A percentile compares a stretch with the other conserved stretches of the same genome.
phyloP scores from a whole-genome alignment of 192 early-diverging fungal species.

The Coemansia sp. region DNA sequence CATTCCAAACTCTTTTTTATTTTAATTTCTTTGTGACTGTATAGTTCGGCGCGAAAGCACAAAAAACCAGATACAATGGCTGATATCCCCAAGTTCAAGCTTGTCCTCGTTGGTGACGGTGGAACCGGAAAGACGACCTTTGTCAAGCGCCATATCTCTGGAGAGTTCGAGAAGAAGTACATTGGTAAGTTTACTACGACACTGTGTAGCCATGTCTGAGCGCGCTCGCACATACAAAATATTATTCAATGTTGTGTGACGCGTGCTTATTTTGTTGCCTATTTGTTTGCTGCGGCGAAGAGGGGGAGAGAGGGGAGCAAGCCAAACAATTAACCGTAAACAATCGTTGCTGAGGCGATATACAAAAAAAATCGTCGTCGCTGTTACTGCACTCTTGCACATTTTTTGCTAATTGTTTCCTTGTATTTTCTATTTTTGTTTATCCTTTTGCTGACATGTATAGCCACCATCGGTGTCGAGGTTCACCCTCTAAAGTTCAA shows the following conservation, averaged over 20 bases:
- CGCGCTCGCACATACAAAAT: conserved; percentile 5
- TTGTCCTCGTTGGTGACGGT: conserved; percentile 91
- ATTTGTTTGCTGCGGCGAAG: conserved; percentile 10
- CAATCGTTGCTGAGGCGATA: conserved; percentile 8
- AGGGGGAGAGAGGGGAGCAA: conserved; percentile 2
- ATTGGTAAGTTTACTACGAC: conserved; percentile 58
- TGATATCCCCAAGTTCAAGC: conserved; percentile 55
- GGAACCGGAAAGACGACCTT: conserved; percentile 99
- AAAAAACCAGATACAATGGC: conserved; percentile 34
- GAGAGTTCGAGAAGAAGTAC: conserved; percentile 99
- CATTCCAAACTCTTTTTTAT: background rate
- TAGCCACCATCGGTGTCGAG: conserved; percentile 98
- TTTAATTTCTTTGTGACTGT: background rate
- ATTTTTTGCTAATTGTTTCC: conserved; percentile 11
- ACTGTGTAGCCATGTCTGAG: background rate
- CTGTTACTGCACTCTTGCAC: conserved; percentile 14
- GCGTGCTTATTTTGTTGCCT: conserved; percentile 11
- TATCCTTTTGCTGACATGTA: conserved; percentile 30
- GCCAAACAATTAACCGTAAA: conserved; percentile 12
- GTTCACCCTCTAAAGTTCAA: conserved; percentile 97
- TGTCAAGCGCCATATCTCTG: conserved; percentile 99
- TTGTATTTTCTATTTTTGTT: conserved; percentile 11
- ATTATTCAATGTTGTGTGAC: background rate
- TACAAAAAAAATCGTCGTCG: background rate
- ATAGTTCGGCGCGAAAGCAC: conserved; percentile 31